Evolutionary conservation across 345 rosid species (phyloP), one percentile per base, ranked within the genome.

Genomic region (Gossypium bickii): DNA sequence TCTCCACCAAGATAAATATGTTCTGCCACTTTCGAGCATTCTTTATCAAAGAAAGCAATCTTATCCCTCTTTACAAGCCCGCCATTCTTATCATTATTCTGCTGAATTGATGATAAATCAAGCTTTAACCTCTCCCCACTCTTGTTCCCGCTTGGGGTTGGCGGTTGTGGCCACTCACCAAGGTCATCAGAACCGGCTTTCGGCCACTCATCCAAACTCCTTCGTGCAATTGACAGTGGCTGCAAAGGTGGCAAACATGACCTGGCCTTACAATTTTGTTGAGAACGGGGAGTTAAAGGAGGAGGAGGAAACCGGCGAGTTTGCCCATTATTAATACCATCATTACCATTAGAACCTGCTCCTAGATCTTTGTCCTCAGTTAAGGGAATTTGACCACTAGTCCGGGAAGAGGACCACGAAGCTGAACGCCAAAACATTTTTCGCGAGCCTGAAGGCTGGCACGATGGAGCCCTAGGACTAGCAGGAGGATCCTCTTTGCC

Each of bases 151-250:
- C 94, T 84, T 6, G 99, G 98, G 43, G 99, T 92, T 0, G 93
- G 89, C 4, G 97, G 94, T 81, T 88, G 93, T 22, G 91, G 97
- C 99, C 99, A 96, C 89, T 90, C 99, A 17, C 97, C 99, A 13
- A 92, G 49, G 77, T 96, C 99, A 80, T 96, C 99, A 4, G 97
- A 93, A 57, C 99, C 87, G 0, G 99, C 97, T 75, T 89, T 86
- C 8, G 98, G 99, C 99, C 99, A 93, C 81, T 93, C 99, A 38
- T 96, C 99, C 73, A 96, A 84, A 72, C 99, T 96, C 79, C 97
- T 87, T 57, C 99, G 86, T 2, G 97, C 85, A 78, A 96, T 93
- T 0, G 98, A 82, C 80, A 95, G 81, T 1, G 99, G 99, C 83
- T 93, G 99, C 89, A 93, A 58, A 9, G 99, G 99, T 0, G 98